Percentiles rank a stretch among this genome's conserved stretches.
These are phyloP conservation scores for Sphagnurus paluster DNA, from an alignment of 1,284 basidiomycete species.

Conservation along the genomic window DNA sequence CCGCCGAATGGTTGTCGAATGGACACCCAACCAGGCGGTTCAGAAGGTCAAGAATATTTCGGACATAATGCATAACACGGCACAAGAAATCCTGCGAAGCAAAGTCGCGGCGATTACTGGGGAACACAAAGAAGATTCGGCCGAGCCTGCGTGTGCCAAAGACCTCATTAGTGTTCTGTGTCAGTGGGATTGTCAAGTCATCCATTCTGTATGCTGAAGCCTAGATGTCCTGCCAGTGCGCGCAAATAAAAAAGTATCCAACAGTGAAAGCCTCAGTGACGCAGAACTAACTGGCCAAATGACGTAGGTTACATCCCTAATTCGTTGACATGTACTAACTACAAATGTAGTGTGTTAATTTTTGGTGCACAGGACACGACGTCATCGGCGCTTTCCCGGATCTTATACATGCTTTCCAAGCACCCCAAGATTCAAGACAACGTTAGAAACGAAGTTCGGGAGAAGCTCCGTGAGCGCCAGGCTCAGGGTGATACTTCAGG, in stretches of 20 bases:
- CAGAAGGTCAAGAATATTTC: constrained; percentile 45
- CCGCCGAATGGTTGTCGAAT: constrained; percentile 45
- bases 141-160: constrained; percentile 28
- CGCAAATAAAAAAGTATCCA: constrained; percentile 34
- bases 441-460: constrained; percentile 34
- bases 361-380: constrained; percentile 49
- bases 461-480: constrained; percentile 21
- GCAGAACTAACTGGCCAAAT: constrained; percentile 47
- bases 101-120: constrained; percentile 31
- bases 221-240: constrained; percentile 30
- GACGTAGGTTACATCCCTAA: constrained; percentile 33
- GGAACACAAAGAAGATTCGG: constrained; percentile 19
- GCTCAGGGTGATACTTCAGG: constrained; percentile 17
- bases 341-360: constrained; percentile 36
- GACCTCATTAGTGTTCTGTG: constrained; percentile 53
- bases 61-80: constrained; percentile 48
- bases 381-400: constrained; percentile 38
- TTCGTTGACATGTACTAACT: not conserved
- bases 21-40: constrained; percentile 40
- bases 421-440: constrained; percentile 32
- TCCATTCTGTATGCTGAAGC: not conserved
- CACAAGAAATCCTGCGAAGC: constrained; percentile 37
- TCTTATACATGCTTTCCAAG: constrained; percentile 33
- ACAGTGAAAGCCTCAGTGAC: constrained; percentile 37
- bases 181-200: constrained; percentile 28